phyloP scores from a whole-genome alignment of 1,284 basidiomycete species.

The Inonotus obliquus region DNA sequence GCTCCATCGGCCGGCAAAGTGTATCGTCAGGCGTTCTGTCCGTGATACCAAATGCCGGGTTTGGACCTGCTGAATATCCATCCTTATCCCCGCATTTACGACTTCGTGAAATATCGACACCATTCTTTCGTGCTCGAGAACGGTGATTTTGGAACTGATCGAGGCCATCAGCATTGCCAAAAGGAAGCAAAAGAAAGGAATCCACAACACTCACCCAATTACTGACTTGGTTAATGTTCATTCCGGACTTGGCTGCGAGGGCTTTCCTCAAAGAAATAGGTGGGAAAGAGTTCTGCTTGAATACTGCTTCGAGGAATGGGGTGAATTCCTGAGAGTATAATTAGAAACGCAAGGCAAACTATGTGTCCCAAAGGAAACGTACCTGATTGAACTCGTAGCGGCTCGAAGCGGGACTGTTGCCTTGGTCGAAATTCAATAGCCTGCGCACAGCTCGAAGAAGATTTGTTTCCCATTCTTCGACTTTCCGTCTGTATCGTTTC shows the following conservation, averaged over 20 bases:
- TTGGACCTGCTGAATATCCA: too few species aligned
- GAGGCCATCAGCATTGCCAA: background rate
- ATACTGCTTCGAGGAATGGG: constrained; percentile 5
- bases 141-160: constrained; percentile 16
- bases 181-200: background rate
- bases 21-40: too few species aligned
- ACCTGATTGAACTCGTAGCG: background rate
- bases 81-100: background rate
- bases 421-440: background rate
- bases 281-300: constrained; percentile 4
- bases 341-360: background rate
- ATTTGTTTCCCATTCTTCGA: background rate
- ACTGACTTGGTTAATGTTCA: constrained; percentile 10
- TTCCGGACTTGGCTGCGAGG: constrained; percentile 10
- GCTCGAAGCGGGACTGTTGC: background rate
- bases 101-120: background rate
- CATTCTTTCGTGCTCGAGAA: background rate
- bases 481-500: background rate
- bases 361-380: background rate
- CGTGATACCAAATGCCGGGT: too few species aligned
- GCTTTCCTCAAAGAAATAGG: background rate
- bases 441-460: background rate
- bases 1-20: too few species aligned
- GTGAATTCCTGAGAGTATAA: constrained; percentile 3
- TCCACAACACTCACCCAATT: constrained; percentile 8